Base-by-base conservation (phyloP, 2,329 filamentous ascomycete species). In the Cladobotryum mycophilum region DNA sequence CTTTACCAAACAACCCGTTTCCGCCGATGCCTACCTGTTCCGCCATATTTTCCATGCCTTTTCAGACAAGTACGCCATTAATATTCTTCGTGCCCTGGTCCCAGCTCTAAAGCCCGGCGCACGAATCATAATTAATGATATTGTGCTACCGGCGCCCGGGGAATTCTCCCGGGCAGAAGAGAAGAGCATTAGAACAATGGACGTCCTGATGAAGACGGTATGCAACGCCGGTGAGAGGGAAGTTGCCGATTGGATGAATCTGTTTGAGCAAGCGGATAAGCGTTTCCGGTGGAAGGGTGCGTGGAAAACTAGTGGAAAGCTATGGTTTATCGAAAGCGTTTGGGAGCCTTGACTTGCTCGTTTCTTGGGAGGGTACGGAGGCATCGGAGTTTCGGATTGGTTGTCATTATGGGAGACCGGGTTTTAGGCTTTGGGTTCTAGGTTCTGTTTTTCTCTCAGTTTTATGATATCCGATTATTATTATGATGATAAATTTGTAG, bases 11-110 rank as follows among this genome's bases (percentile, higher is more conserved):
- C 79, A 82, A 60, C 68, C 72, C 0, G 67, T 75, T 7, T 69
- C 61, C 1, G 78, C 75, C 1, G 76, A 77, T 55, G 64, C 79
- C 30, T 82, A 80, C 63, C 66, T 79, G 49, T 71, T 80, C 61
- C 73, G 76, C 41, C 72, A 73, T 65, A 76, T 82, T 52, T 64
- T 82, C 25, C 78, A 82, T 61, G 77, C 80, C 63, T 79, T 77
- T 64, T 71, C 76, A 0, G 76, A 79, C 42, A 68, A 69, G 17
- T 71, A 75, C 47, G 67, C 68, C 2, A 57, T 71, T 33, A 62
- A 65, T 22, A 73, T 79, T 37, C 62, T 75, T 25, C 64, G 66
- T 47, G 70, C 70, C 9, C 64, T 80, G 7, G 63, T 76, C 1
- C 76, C 76, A 1, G 71, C 75, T 35, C 61, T 81, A 50, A 73